Percentiles rank a stretch among this genome's conserved stretches.
Evolutionary conservation across 208 protist genomes (phyloP).

Genomic region (Lotmaria passim): DNA sequence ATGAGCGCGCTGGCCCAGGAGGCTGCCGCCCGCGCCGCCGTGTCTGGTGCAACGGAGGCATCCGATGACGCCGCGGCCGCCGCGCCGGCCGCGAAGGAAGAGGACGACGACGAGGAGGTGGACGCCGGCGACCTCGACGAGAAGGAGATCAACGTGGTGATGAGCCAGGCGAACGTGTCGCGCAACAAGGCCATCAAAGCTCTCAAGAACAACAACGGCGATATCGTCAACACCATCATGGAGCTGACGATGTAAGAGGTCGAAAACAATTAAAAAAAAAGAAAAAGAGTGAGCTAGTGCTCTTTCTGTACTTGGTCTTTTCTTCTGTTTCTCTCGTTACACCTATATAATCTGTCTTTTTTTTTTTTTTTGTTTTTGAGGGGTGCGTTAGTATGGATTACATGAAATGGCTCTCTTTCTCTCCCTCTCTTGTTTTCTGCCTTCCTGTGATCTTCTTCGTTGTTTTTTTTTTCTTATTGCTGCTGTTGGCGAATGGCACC

Average conservation of each 20-base stretch:
- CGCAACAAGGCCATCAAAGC: conserved; percentile 83
- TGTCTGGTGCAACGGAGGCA: conserved; percentile 47
- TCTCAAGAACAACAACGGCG: conserved; percentile 87
- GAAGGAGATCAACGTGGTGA: conserved; percentile 89
- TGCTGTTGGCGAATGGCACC: no score
- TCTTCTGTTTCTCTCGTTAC: conserved; percentile 3
- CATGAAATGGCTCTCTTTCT: no score
- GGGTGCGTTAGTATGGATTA: no score
- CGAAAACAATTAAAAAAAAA: neutral
- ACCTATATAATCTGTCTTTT: no score
- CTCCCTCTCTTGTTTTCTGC: no score
- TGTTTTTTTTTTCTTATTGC: no score
- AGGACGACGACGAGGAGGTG: conserved; percentile 61
- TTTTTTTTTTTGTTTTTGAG: no score
- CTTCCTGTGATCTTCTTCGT: no score
- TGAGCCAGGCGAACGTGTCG: conserved; percentile 73
- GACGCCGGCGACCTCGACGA: conserved; percentile 70
- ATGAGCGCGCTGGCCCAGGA: conserved; percentile 61
- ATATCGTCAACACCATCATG: conserved; percentile 91
- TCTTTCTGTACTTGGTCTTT: neutral
- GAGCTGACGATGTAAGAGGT: conserved; percentile 73
- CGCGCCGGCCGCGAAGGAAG: conserved; percentile 35
- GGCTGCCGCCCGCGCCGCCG: conserved; percentile 69
- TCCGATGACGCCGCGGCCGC: conserved; percentile 31
- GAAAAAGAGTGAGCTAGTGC: no score